Conservation (phyloP, 139 green algal species). For the Picochlorum sp. region DNA sequence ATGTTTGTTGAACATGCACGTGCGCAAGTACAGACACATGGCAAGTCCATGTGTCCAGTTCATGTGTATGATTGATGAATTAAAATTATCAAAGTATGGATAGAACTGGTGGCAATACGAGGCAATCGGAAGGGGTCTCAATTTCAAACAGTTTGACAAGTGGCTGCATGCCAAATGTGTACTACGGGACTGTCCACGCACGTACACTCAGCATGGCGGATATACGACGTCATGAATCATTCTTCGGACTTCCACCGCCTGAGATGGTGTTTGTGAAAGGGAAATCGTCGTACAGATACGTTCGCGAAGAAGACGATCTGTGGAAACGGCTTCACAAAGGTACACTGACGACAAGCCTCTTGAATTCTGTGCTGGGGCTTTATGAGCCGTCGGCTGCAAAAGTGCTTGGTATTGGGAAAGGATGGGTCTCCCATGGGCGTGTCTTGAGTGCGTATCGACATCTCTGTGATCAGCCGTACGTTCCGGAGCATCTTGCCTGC, state of each 20-base stretch:
- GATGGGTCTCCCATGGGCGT: slow-evolving; percentile 3
- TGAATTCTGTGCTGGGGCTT: slow-evolving; percentile 47
- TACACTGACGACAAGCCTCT: slow-evolving; percentile 36
- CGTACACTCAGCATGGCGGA: not conserved
- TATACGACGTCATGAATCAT: not conserved
- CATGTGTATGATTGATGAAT: too few relatives aligned
- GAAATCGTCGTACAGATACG: slow-evolving; percentile 15
- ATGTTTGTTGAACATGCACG: too few relatives aligned
- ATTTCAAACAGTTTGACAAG: too few relatives aligned
- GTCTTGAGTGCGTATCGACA: slow-evolving; percentile 11
- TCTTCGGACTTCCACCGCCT: not conserved
- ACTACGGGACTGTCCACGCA: not conserved
- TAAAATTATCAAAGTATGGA: too few relatives aligned
- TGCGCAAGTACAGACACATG: too few relatives aligned
- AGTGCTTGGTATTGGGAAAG: slow-evolving; percentile 17
- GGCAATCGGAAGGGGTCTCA: too few relatives aligned
- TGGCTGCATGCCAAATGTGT: not conserved
- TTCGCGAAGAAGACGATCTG: slow-evolving; percentile 36
- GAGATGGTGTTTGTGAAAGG: not conserved
- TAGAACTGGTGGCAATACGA: too few relatives aligned
- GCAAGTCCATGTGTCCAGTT: too few relatives aligned
- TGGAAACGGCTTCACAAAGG: slow-evolving; percentile 46
- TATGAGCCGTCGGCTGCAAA: slow-evolving; percentile 29
- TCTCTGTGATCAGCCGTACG: slow-evolving; percentile 2
- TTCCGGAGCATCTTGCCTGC: not conserved